Base-by-base conservation (phyloP, 257 asterid species). In the Penstemon barbatus region DNA sequence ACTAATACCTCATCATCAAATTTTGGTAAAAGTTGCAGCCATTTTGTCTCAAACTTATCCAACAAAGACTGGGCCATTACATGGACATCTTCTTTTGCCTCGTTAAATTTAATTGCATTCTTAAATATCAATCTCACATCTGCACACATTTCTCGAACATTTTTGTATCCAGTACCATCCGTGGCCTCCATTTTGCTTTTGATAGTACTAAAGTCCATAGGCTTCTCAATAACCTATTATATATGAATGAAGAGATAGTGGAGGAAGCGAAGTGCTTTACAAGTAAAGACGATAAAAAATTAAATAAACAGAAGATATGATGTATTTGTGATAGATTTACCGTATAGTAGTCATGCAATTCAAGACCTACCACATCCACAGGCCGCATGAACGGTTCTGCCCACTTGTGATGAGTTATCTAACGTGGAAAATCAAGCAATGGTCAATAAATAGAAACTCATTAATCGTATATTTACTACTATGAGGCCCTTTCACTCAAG, bases 171-270 rank as follows among this genome's bases (percentile, higher is more conserved):
- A 77, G 75, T 69, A 70, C 85, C 93, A 80, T 86, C 97, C 76
- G 82, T 84, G 65, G 86, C 91, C 84, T 92, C 97, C 96, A 92
- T 92, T 81, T 87, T 89, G 78, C 77, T 79, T 77, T 78, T 82
- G 70, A 92, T 76, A 43, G 98, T 89, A 78, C 96, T 87, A 73
- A 92, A 92, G 77, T 92, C 98, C 97, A 92, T 89, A 45, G 98
- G 98, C 84, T 89, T 92, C 83, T 89, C 91, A 77, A 92, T 92
- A 69, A 92, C 91, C 98, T 92, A 74, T 25, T 25, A 1, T 25
- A 25, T 25, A 25, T 1, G 33, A 25, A 25, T 25, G 36, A 48
- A n/a, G 54, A 19, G 33, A 46, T 18, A 63, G 46, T 10, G 46
- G 40, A 59, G 19, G 33, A 61, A n/a, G 50, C 33, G 4, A n/a